Base-by-base conservation (phyloP, 2,329 filamentous ascomycete genomes). In the Trichoderma sp. region DNA sequence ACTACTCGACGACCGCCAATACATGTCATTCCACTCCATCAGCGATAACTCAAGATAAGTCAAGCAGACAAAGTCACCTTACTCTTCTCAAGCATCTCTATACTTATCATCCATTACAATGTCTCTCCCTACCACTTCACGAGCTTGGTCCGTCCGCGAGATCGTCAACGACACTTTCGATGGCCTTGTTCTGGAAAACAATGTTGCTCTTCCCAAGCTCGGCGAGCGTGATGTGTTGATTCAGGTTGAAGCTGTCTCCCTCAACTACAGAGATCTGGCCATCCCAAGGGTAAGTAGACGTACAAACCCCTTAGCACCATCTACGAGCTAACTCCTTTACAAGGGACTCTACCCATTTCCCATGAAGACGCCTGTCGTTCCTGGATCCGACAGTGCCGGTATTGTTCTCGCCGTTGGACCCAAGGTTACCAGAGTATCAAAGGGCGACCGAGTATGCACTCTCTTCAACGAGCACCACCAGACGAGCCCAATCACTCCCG, bases 361-460 rank as follows among this genome's bases (percentile, higher is more conserved):
- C 18, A 41, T 79, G n/a, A 79, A 77, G 9, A 38, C 75, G 0
- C 74, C 77, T 60, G 79, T 82, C 6, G 66, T 83, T 21, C 80
- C 82, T 1, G 83, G 79, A 41, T 89, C 87, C 27, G 89, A 90
- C 76, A 88, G 88, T 14, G 87, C 89, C 12, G 89, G 88, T 50
- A 83, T 82, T 2, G 88, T 90, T 50, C 83, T 88, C 66, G 84
- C 84, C 4, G 83, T 88, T 21, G 88, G 88, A 53, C 82, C 83
- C 60, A 80, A 84, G 21, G 88, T 90, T 8, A 86, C 83, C 18
- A 85, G 86, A 35, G 89, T 90, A 83, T 83, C 86, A 78, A 81
- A 80, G 71, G 89, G 85, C 35, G 88, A 90, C 81, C 87, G 88
- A 69, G 88, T 90, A 63, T 81, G 87, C 67, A 83, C 82, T 2